These are phyloP conservation scores for Kodamaea laetipori DNA, from an alignment of 805 yeast species.

Conservation along the genomic window DNA sequence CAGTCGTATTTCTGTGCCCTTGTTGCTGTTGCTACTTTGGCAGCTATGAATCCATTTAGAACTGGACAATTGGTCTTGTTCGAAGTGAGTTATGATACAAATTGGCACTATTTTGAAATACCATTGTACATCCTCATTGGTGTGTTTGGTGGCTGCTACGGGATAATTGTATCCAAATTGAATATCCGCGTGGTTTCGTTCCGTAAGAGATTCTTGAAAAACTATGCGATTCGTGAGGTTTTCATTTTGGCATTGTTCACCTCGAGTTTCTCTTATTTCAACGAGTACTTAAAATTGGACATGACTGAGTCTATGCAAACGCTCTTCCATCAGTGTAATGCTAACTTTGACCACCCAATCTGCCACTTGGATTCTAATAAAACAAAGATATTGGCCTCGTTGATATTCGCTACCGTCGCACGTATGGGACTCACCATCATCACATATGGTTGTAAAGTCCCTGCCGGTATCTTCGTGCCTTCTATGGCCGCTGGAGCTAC, in stretches of 20 bases:
- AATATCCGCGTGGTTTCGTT: conserved; percentile 77
- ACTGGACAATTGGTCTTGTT: conserved; percentile 93
- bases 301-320: conserved; percentile 96
- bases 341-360: conserved; percentile 42
- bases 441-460: conserved; percentile 91
- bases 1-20: conserved; percentile 88
- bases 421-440: conserved; percentile 74
- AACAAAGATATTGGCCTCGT: conserved; percentile 48
- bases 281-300: conserved; percentile 76
- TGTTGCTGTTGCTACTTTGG: conserved; percentile 79
- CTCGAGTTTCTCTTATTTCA: conserved; percentile 77
- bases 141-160: conserved; percentile 88
- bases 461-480: conserved; percentile 97
- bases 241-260: conserved; percentile 66
- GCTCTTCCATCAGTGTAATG: conserved; percentile 79
- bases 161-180: conserved; percentile 71
- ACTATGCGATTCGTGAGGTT: conserved; percentile 70
- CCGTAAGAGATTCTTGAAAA: conserved; percentile 66
- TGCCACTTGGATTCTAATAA: conserved; percentile 37
- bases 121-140: conserved; percentile 81
- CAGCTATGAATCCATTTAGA: conserved; percentile 85
- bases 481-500: conserved; percentile 97
- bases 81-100: conserved; percentile 82
- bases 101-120: conserved; percentile 86
- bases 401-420: conserved; percentile 69